Conservation (phyloP, 2,329 filamentous ascomycete genomes). For the Penicillium verrucosum region DNA sequence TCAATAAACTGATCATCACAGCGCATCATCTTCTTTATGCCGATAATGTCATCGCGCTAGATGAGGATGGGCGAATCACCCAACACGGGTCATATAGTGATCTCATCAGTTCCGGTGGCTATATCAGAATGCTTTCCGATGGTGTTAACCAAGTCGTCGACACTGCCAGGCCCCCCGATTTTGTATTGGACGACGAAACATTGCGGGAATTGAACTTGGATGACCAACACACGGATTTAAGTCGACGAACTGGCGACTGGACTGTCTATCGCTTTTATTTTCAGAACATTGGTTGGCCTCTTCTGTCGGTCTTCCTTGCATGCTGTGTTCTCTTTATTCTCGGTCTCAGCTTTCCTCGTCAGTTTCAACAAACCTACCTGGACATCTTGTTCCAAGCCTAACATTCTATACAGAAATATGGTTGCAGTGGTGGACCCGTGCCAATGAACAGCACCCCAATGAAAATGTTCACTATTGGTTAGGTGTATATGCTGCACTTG, state of each 20-base stretch:
- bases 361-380: not conserved
- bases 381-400: not conserved
- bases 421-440: constrained; percentile 26
- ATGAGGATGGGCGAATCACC: constrained; percentile 24
- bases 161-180: constrained; percentile 5
- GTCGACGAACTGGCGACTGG: constrained; percentile 33
- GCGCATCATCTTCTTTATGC: constrained; percentile 27
- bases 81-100: constrained; percentile 30
- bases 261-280: constrained; percentile 34
- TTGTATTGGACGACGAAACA: constrained; percentile 17
- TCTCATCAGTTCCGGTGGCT: constrained; percentile 22
- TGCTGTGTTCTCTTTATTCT: constrained; percentile 23
- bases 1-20: constrained; percentile 1
- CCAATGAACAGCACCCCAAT: constrained; percentile 22
- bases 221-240: constrained; percentile 11
- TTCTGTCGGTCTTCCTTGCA: constrained; percentile 15
- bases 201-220: constrained; percentile 25
- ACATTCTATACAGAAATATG: constrained; percentile 19
- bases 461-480: constrained; percentile 22
- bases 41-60: constrained; percentile 31
- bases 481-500: constrained; percentile 24
- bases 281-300: constrained; percentile 23
- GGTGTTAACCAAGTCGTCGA: not conserved
- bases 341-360: constrained; percentile 27
- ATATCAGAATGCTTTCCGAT: constrained; percentile 9